Evolutionary conservation across 106 monocot species (phyloP).

Genomic region (Dendrobium chrysotoxum): DNA sequence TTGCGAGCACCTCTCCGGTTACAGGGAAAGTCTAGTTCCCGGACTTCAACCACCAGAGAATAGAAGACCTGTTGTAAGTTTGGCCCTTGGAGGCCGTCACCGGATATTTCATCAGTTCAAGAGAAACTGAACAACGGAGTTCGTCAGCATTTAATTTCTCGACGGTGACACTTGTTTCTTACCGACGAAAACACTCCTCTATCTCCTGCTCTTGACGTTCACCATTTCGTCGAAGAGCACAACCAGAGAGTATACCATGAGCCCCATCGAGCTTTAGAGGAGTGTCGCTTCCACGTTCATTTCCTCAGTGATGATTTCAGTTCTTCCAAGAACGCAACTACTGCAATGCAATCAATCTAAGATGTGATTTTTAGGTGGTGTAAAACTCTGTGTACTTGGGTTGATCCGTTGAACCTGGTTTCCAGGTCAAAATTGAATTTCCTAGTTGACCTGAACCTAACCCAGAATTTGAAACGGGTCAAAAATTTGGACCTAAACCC

Average conservation of each 20-base stretch:
- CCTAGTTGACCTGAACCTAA: too few species aligned
- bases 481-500: too few species aligned
- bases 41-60: slow-evolving; percentile 30
- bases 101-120: slow-evolving; percentile 81
- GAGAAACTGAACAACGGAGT: slow-evolving; percentile 69
- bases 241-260: slow-evolving; percentile 58
- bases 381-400: slow-evolving; percentile 14
- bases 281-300: slow-evolving; percentile 17
- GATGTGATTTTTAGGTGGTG: slow-evolving; percentile 29
- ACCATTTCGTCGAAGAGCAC: slow-evolving; percentile 35
- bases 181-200: neutral
- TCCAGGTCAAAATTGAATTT: too few species aligned
- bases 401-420: too few species aligned
- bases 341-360: slow-evolving; percentile 5
- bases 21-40: slow-evolving; percentile 65
- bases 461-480: too few species aligned
- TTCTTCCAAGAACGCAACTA: slow-evolving; percentile 61
- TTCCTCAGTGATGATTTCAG: slow-evolving; percentile 25
- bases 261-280: slow-evolving; percentile 39
- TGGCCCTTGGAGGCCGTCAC: slow-evolving; percentile 76
- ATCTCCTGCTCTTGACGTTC: neutral
- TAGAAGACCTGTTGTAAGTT: slow-evolving; percentile 81
- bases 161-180: neutral
- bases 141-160: slow-evolving; percentile 28
- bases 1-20: slow-evolving; percentile 46